Base-by-base conservation (phyloP, 78 protist species). In the Chrysochromulina parva region DNA sequence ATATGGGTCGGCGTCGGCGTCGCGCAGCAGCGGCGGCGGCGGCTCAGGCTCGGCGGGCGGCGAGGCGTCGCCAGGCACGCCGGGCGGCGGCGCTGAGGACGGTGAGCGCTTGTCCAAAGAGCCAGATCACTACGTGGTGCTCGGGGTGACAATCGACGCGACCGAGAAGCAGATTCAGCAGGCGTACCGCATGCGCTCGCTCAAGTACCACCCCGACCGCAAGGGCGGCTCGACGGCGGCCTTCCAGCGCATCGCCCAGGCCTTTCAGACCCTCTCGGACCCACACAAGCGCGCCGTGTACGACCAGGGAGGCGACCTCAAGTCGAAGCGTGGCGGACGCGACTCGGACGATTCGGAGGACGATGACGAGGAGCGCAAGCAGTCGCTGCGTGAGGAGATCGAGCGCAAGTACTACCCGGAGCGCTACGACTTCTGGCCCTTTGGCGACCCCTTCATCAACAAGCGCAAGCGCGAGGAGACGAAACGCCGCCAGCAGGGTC, bases 131-230 rank as follows among this genome's bases (percentile, higher is more conserved):
- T 84, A 84, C 71, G 53, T 84, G n/a, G 88, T 84, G 54, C 54
- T 84, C 57, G 88, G 88, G 58, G 71, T 84, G 26, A 84, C 88
- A 6, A 5, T 24, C 38, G 88, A 84, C 69, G 88, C 88, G 66
- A 84, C 88, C 2, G 66, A 55, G 47, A 84, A 84, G 88, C 88
- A 84, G 88, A 14, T 84, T 20, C 67, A 84, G 69, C 54, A 57
- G 55, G 88, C 88, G 73, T 84, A 84, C 58, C 88, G 88, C 52
- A 1, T 84, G 55, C 52, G 73, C 28, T 58, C 71, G 19, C 88
- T 84, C 69, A 84, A 84, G 71, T 84, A 17, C 88, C 88, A 84
- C 69, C 88, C 88, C 6, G 88, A 80, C 62, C 86, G 86, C 58
- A 53, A 53, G 19, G 2, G 2, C 26, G 65, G 65, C 65, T 24